phyloP scores from a whole-genome alignment of 73 alveolate genomes.

The Paramecium pentaurelia region DNA sequence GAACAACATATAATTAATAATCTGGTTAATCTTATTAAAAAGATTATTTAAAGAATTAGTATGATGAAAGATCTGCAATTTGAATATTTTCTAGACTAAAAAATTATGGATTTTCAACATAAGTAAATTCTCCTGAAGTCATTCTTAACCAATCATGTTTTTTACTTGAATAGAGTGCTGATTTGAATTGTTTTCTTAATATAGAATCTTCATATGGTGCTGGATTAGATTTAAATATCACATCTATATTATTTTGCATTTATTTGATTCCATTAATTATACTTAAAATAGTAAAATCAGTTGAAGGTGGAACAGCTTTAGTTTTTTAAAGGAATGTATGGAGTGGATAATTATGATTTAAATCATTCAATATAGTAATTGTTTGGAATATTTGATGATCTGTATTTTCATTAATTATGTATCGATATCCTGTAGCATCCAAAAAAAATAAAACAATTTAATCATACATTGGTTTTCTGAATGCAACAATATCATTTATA shows the following conservation, averaged over 20 bases:
- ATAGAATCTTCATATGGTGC: not conserved
- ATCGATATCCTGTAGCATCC: slow-evolving; percentile 48
- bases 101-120: not conserved
- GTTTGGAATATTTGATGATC: slow-evolving; percentile 10
- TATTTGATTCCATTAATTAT: slow-evolving; percentile 16
- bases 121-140: slow-evolving; percentile 13
- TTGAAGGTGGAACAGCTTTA: slow-evolving; percentile 24
- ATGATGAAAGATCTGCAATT: not conserved
- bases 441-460: not conserved
- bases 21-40: not conserved
- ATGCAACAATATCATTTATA: not conserved
- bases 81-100: not conserved
- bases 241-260: slow-evolving; percentile 5
- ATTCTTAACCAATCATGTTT: slow-evolving; percentile 30
- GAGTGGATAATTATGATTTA: not conserved
- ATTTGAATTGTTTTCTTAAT: not conserved
- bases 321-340: not conserved
- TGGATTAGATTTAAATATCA: not conserved
- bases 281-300: slow-evolving; percentile 11
- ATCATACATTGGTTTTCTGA: not conserved
- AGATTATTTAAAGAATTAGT: not conserved
- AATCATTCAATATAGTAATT: not conserved
- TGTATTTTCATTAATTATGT: not conserved
- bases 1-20: not conserved
- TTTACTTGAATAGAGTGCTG: slow-evolving; percentile 18